Base-by-base conservation (phyloP, 176 grass and related monocot species). In the Paspalum notatum region DNA sequence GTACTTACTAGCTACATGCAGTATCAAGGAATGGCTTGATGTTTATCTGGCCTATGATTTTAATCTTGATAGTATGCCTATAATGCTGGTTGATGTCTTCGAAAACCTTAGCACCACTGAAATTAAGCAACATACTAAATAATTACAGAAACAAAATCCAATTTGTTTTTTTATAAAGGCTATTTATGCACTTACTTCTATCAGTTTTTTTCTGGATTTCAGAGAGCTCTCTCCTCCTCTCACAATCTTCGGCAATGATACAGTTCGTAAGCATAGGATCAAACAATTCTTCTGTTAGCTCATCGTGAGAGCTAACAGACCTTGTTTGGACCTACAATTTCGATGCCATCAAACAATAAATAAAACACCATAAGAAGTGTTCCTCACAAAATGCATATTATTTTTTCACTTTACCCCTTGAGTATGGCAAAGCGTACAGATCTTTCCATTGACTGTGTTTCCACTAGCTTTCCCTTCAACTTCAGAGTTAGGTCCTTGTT, bases 31-130 rank as follows among this genome's bases (percentile, higher is more conserved):
- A 71, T 15, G 65, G 68, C 45, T 71, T 27, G 45, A 22, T 16
- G 49, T 27, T 26, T 49, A 71, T 71, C 45, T 71, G 12, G 6
- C 68, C 68, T 44, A 71, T 71, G 44, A 49, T 71, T 50, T 50
- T 71, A 49, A 71, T 71, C 44, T 44, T 49, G 44, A 71, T 50
- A 71, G 0, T 27, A 6, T 27, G 68, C 49, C 24, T 26, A 71
- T 1, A 4, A 71, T n/a, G n/a, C n/a, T 71, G 44, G 45, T 27
- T 2, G 4, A 49, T 50, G 44, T 71, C 3, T 12, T 12, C 11
- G 7, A 71, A 71, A 4, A 71, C 68, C 68, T 71, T 49, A 17
- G 46, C 45, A 71, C 27, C 14, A 71, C 27, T 22, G 5, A 71
- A 8, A 46, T 70, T 70, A 70, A 46, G 14, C 4, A 15, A 27